Evolutionary conservation across 495 filamentous ascomycete genomes (phyloP), one percentile per base, ranked within the genome.

Genomic region (Tuber aestivum): DNA sequence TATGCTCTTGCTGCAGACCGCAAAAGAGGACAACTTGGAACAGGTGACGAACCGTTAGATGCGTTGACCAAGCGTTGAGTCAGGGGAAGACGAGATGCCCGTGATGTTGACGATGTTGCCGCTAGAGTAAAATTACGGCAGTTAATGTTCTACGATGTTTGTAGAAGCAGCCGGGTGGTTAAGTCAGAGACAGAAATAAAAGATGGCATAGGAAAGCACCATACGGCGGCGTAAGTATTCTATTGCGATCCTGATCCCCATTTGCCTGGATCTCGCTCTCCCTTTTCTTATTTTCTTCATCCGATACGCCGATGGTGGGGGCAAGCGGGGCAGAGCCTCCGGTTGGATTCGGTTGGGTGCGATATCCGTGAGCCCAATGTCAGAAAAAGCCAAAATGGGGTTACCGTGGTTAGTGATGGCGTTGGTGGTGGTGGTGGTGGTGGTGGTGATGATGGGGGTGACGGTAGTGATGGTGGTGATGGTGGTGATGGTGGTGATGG

Each of bases 11-110:
- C 78, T 73, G 78, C 76, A 69, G 74, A 65, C 78, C 68, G 78
- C 76, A 69, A 78, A 68, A 71, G 65, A 40, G 14, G 56, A 12
- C 56, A 65, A 73, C 74, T 35, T 69, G n/a, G 40, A 72, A 73
- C 69, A 71, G 72, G 69, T 72, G 75, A 79, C 73, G 73, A 48
- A 69, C 70, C 70, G 76, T 44, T 78, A 75, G 70, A 70, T 42
- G 44, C 69, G 73, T 77, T 72, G 70, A 75, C 69, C 40, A 70
- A 35, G 70, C 68, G 41, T 79, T 79, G 78, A 79, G 77, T 79
- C 78, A 79, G 78, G 78, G 61, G 16, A 41, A 44, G 78, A 48
- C 42, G 72, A 79, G 77, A 79, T 61, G 73, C 70, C 70, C 70
- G 61, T 70, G 56, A 79, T 75, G 65, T 61, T 77, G 35, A 77